Base-by-base conservation (phyloP, 805 yeast species). In the Saccharomyces eubayanus region DNA sequence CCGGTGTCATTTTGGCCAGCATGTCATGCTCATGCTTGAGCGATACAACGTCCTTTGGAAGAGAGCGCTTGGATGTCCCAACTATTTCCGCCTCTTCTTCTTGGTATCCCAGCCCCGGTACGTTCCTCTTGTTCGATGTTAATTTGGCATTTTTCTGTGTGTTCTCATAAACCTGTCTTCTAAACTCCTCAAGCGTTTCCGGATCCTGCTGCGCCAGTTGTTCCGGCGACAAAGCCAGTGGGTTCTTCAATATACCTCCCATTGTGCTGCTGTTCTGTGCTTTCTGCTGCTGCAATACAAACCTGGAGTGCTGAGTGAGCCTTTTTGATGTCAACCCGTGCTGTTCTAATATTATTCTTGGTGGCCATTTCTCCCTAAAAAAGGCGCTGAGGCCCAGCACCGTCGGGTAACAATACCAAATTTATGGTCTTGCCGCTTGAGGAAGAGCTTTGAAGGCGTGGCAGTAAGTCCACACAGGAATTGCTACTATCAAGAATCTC, bases 101-200 rank as follows among this genome's bases (percentile, higher is more conserved):
- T 36, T 12, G 5, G 16, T 36, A 11, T 6, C 11, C 43, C 20
- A 36, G 43, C 16, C 56, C 73, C 71, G 52, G 69, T 58, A 55
- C 20, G 12, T 57, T 55, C 28, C 49, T 66, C 57, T 58, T 36
- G 20, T n/a, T 61, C n/a, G 71, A 62, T 14, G 70, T 65, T 50
- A 82, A 67, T 59, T 80, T 73, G 0, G 96, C 85, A 66, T 90
- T 90, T 61, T 84, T 71, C 58, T 79, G 78, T 0, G 97, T 90
- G 70, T 90, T 90, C 59, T 80, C 83, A 54, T 85, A 81, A 20
- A 90, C 97, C 63, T 85, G 81, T 60, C 84, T 78, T 56, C 97
- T 72, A 58, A 74, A 74, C 50, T 69, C 75, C 28, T 69, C 67
- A 2, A 74, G 65, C 3, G 69, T 74, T 27, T 64, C 64, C 8